Base-by-base conservation (phyloP, 129 eudicot species). In the Pseudognaphalium luteoalbum region DNA sequence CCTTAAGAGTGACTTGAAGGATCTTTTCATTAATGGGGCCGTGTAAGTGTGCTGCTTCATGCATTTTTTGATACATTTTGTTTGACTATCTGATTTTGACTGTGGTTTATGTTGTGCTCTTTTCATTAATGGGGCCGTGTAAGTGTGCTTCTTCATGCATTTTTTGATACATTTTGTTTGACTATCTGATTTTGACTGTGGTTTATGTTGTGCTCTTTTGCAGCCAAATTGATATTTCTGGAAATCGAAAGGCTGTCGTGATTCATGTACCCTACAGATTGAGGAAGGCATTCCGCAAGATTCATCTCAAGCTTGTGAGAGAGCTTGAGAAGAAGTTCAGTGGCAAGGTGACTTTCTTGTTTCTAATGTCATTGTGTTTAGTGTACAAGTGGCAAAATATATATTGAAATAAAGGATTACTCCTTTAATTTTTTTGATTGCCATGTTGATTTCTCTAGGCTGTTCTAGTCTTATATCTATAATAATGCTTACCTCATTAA, bases 321-420 rank as follows among this genome's bases (percentile, higher is more conserved):
- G 97, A 92, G 84, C 97, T 92, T 4, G 97, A 92, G 86, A 92
- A 92, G 89, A 92, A 92, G 79, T 92, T 92, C 85, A 92, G 97
- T 33, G 97, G 97, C 65, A 92, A 89, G 96, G 97, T 47, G 54
- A 47, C 54, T 47, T 14, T 47, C 54, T 47, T 14, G 47, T 47
- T 47, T 47, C 17, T 3, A 3, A n/a, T 17, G 16, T 47, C 3
- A 12, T 3, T 14, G 54, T 17, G 16, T 47, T 14, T 47, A 47
- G 1, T 0, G 54, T 14, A 47, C 54, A 14, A 47, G 54, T 47
- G 54, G 6, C 54, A 47, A 47, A 4, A 47, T 3, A 47, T 47
- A 14, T 17, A 4, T 4, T 47, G 54, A 47, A 47, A 11, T 47
- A 0, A 14, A 12, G 5, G 17, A 14, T 47, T 47, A 15, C 0